Conservation (phyloP, 768 basidiomycete genomes). For the Leccinum boreale region DNA sequence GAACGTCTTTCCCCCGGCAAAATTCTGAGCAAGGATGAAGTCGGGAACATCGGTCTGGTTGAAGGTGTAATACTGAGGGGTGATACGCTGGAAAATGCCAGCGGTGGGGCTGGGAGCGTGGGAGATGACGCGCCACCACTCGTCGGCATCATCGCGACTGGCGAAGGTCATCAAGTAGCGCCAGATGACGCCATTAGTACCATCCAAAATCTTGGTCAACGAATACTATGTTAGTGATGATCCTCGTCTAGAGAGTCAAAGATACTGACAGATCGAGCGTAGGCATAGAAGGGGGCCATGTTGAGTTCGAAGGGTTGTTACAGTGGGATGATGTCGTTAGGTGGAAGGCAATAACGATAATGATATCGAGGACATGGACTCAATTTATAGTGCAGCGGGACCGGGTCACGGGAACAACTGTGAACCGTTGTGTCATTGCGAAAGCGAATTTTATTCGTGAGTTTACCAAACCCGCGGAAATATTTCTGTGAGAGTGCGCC, state of each 20-base stretch:
- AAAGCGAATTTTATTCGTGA: background rate
- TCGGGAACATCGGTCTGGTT: background rate
- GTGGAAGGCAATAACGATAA: background rate
- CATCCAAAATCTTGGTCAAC: background rate
- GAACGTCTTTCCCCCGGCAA: background rate
- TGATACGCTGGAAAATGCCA: background rate
- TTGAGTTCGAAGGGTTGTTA: background rate
- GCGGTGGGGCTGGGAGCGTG: background rate
- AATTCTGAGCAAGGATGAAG: background rate
- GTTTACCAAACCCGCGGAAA: background rate
- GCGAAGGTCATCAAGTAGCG: background rate
- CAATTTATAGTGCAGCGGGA: background rate
- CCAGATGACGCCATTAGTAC: background rate
- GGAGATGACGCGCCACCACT: background rate
- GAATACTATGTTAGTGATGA: background rate
- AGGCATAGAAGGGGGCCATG: background rate
- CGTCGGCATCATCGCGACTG: background rate
- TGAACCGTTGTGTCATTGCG: background rate
- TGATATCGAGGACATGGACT: background rate
- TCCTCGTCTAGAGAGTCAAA: background rate
- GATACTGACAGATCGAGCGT: background rate
- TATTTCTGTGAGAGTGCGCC: background rate
- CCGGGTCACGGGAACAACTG: background rate
- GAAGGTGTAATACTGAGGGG: background rate
- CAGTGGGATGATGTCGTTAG: background rate